Evolutionary conservation across 2,329 filamentous ascomycete genomes (phyloP).

Genomic region (Tolypocladium tropicale): DNA sequence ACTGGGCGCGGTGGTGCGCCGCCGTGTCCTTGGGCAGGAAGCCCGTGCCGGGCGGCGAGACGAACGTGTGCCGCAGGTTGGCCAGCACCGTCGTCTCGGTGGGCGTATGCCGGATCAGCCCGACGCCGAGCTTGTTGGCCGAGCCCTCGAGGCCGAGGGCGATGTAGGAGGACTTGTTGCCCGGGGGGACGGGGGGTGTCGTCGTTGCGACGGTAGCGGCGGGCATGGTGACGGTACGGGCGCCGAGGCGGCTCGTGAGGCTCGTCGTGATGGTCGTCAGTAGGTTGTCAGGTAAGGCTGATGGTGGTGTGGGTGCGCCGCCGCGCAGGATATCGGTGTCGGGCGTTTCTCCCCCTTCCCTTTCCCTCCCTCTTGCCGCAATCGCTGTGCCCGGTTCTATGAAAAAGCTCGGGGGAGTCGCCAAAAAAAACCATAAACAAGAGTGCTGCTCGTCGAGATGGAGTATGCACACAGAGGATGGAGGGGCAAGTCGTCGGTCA

Average conservation of each 20-base stretch:
- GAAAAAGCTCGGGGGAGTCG: too few relatives aligned
- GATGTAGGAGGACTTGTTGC: constrained; percentile 34
- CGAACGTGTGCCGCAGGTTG: constrained; percentile 91
- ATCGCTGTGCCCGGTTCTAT: too few relatives aligned
- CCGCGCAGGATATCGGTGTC: too few relatives aligned
- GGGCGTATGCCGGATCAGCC: constrained; percentile 71
- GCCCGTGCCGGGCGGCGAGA: constrained; percentile 82
- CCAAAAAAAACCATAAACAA: too few relatives aligned
- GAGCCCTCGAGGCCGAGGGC: constrained; percentile 70
- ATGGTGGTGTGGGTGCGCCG: too few relatives aligned
- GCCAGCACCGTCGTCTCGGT: constrained; percentile 59
- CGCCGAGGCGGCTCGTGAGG: not conserved
- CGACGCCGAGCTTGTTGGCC: constrained; percentile 94
- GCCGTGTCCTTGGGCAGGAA: constrained; percentile 97
- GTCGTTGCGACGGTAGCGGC: constrained; percentile 12
- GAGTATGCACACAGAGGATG: not conserved
- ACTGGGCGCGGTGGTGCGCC: constrained; percentile 78
- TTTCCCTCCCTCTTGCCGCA: too few relatives aligned
- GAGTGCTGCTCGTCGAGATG: not conserved
- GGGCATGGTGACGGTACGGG: not conserved
- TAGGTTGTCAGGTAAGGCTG: too few relatives aligned
- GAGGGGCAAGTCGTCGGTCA: not conserved
- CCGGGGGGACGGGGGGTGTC: constrained; percentile 5
- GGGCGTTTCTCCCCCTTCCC: too few relatives aligned
- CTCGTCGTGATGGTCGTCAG: not conserved